phyloP scores from a whole-genome alignment of 1,284 basidiomycete genomes.

The Vanrija humicola region DNA sequence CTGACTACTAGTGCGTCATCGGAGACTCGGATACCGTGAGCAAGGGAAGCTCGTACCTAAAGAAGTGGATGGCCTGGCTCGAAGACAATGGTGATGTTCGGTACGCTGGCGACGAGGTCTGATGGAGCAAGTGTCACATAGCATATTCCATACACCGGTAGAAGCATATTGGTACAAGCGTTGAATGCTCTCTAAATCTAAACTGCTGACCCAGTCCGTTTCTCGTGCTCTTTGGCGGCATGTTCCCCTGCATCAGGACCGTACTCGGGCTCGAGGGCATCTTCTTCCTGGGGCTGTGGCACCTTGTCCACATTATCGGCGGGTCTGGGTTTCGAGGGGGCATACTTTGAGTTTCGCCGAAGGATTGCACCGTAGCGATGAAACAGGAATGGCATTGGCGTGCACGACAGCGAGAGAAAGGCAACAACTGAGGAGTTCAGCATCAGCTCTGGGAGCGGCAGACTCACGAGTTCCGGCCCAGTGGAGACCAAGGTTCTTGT shows the following conservation, averaged over 20 bases:
- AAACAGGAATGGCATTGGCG: conserved; percentile 56
- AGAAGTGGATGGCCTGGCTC: conserved; percentile 84
- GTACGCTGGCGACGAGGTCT: conserved; percentile 59
- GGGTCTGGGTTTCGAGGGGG: conserved; percentile 11
- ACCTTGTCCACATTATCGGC: conserved; percentile 1
- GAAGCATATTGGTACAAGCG: neutral
- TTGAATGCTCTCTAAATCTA: neutral
- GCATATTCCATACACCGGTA: too few relatives aligned
- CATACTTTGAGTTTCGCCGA: conserved; percentile 36
- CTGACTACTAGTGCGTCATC: conserved; percentile 65
- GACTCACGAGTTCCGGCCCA: conserved; percentile 43
- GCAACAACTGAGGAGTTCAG: conserved; percentile 58
- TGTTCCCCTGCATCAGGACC: conserved; percentile 32
- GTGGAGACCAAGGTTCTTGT: conserved; percentile 40
- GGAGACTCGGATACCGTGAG: conserved; percentile 85
- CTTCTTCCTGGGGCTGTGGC: conserved; percentile 15
- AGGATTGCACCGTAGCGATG: conserved; percentile 46
- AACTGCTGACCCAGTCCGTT: neutral
- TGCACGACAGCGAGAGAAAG: conserved; percentile 56
- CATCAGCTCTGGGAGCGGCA: conserved; percentile 46
- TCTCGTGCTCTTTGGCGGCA: neutral
- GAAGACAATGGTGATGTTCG: conserved; percentile 84
- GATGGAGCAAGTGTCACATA: neutral
- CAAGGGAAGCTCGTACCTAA: conserved; percentile 75
- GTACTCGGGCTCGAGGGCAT: conserved; percentile 35